Conservation (phyloP, 2,329 filamentous ascomycete genomes). For the Phyllosticta citriasiana region DNA sequence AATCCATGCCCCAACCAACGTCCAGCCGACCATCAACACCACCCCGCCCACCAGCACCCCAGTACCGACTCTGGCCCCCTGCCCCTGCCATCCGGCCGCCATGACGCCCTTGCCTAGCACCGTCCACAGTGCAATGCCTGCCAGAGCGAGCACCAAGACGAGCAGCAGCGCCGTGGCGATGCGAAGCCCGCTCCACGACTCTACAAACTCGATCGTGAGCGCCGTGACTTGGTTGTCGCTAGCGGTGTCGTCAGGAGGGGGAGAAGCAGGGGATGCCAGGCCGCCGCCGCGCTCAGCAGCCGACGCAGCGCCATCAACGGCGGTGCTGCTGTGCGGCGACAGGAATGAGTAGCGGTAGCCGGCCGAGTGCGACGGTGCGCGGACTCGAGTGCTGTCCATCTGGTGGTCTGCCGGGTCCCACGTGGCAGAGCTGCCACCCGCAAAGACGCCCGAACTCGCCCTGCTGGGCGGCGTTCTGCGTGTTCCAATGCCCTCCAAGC, state of each 20-base stretch:
- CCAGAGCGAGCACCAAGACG: conserved; percentile 20
- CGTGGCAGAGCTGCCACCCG: neutral
- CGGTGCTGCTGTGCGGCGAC: neutral
- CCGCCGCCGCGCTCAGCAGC: neutral
- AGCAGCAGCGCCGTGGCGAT: conserved; percentile 20
- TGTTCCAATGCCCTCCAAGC: neutral
- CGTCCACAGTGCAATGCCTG: conserved; percentile 25
- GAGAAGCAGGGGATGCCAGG: neutral
- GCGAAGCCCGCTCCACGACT: conserved; percentile 22
- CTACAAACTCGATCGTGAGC: conserved; percentile 25
- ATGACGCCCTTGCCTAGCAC: conserved; percentile 22
- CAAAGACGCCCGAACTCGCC: neutral
- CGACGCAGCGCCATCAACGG: neutral
- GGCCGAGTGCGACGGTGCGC: neutral
- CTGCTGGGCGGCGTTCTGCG: neutral
- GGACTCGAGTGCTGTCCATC: neutral
- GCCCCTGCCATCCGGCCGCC: conserved; percentile 13
- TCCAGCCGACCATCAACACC: conserved; percentile 25
- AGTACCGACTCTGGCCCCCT: conserved; percentile 25
- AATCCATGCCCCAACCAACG: conserved; percentile 24
- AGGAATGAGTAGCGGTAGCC: neutral
- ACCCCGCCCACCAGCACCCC: conserved; percentile 25
- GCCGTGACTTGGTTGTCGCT: neutral
- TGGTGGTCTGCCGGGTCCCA: neutral
- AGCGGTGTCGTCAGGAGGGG: neutral